Evolutionary conservation across 805 yeast species (phyloP).

Genomic region (Saturnispora mendoncae): DNA sequence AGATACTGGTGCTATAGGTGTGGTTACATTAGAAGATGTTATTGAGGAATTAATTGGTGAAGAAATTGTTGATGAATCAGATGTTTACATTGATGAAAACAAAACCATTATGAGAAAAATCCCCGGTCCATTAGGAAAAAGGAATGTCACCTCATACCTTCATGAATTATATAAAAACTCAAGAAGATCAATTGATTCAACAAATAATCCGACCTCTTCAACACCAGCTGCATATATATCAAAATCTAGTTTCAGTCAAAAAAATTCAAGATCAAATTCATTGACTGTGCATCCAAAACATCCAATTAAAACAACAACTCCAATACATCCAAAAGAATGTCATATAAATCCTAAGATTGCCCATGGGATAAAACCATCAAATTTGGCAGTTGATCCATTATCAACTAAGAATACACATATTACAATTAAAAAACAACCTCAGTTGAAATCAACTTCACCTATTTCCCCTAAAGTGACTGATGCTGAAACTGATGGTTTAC

Average conservation of each 20-base stretch:
- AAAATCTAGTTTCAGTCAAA: constrained; percentile 3
- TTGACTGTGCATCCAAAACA: not conserved
- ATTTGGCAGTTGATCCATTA: constrained; percentile 63
- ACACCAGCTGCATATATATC: constrained; percentile 8
- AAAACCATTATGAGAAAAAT: constrained; percentile 70
- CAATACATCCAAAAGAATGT: not conserved
- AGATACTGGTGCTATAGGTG: constrained; percentile 75
- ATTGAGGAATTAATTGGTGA: constrained; percentile 97
- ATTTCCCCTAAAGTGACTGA: not conserved
- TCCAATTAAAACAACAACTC: not conserved
- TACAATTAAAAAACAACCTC: constrained; percentile 55
- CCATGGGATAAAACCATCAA: constrained; percentile 42
- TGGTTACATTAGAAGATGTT: constrained; percentile 91
- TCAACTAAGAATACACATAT: constrained; percentile 57
- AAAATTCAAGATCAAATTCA: constrained; percentile 4
- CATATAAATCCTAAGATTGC: constrained; percentile 21
- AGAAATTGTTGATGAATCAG: constrained; percentile 94
- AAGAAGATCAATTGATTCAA: constrained; percentile 11
- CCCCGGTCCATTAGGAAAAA: constrained; percentile 67
- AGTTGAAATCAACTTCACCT: constrained; percentile 9
- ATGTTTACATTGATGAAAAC: constrained; percentile 85
- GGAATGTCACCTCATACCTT: constrained; percentile 60
- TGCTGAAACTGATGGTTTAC: not conserved
- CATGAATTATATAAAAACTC: constrained; percentile 42
- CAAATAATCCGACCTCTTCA: constrained; percentile 1